These are phyloP conservation scores for Inonotus obliquus DNA, from an alignment of 1,284 basidiomycete species.

Conservation along the genomic window DNA sequence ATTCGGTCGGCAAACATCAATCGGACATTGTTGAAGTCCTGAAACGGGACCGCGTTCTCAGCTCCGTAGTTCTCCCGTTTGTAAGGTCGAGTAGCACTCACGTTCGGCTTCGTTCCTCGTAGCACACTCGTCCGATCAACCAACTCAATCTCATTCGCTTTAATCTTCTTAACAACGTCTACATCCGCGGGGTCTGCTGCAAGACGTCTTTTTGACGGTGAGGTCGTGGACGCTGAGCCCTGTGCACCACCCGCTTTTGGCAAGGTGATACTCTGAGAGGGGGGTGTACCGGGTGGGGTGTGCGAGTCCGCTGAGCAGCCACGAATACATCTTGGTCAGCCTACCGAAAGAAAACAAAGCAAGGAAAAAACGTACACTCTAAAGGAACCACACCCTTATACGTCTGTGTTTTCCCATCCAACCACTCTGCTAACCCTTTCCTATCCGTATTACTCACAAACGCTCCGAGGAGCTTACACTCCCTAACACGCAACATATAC, in stretches of 20 bases:
- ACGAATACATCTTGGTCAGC: not conserved
- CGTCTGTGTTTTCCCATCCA: constrained; percentile 60
- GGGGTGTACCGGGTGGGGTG: constrained; percentile 64
- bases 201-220: constrained; percentile 66
- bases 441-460: constrained; percentile 87
- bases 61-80: not conserved
- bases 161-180: constrained; percentile 82
- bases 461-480: constrained; percentile 63
- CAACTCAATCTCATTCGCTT: constrained; percentile 66
- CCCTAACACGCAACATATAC: constrained; percentile 81
- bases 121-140: constrained; percentile 73
- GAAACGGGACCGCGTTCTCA: too few species aligned
- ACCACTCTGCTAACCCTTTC: constrained; percentile 78
- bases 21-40: constrained; percentile 73
- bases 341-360: not conserved
- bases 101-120: constrained; percentile 71
- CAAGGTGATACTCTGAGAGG: constrained; percentile 30
- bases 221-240: constrained; percentile 40
- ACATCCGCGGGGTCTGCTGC: constrained; percentile 73
- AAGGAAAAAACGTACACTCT: constrained; percentile 38
- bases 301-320: constrained; percentile 37
- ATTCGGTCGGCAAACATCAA: constrained; percentile 63
- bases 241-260: constrained; percentile 35
- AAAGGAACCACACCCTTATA: constrained; percentile 56
- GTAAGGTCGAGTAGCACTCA: constrained; percentile 31